Base-by-base conservation (phyloP, 2,329 filamentous ascomycete species). In the Sporothrix brunneoviolacea region DNA sequence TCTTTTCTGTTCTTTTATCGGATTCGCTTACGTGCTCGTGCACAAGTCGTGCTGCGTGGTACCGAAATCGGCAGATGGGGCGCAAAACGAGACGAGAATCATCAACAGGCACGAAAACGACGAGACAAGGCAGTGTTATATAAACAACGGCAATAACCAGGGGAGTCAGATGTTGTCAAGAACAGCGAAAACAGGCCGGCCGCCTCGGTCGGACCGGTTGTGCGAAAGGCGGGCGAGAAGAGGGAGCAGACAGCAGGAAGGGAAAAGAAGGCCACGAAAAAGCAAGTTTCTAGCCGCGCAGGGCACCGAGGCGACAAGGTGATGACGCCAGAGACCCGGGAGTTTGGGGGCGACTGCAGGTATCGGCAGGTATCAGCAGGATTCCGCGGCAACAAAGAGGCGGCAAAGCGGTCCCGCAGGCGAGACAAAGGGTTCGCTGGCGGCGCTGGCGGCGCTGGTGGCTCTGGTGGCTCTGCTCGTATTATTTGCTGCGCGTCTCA, bases 291-390 rank as follows among this genome's bases (percentile, higher is more conserved):
- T 10, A 8, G 30, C n/a, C n/a, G n/a, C n/a, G n/a, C n/a, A n/a
- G n/a, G 42, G 42, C 19, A 18, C 24, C 10, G n/a, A 36, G 22
- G 37, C 24, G 30, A 48, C 47, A 37, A 30, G 27, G 21, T n/a
- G 30, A 49, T 49, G 47, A 49, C 47, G 47, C 47, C 38, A 28
- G 36, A 27, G 32, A 42, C 28, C 37, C 30, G 19, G 22, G 19
- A 42, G 32, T 43, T 28, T 49, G 47, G 47, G 30, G 30, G 38
- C 28, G 30, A 41, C 15, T 27, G 9, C 22, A 43, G 38, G 47
- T 37, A 37, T 27, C 16, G 30, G 19, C 39, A 49, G 22, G 49
- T 46, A 50, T 13, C 42, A n/a, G n/a, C n/a, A n/a, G n/a, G n/a
- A n/a, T n/a, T n/a, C n/a, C n/a, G n/a, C n/a, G n/a, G n/a, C n/a